Base-by-base conservation (phyloP, 176 grass and related monocot genomes). In the Cenchrus purpureus region DNA sequence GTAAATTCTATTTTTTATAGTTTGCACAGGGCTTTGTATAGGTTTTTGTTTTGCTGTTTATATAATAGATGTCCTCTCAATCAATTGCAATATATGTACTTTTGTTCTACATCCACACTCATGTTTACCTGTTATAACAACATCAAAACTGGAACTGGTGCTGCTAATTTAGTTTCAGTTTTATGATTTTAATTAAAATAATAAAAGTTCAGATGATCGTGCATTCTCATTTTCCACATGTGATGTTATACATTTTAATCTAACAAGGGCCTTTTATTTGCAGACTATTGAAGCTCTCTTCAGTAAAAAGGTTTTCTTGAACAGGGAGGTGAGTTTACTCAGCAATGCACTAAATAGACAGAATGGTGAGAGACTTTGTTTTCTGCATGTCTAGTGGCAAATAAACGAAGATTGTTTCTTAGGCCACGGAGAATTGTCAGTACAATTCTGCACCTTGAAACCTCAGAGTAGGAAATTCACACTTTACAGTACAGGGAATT, bases 271-370 rank as follows among this genome's bases (percentile, higher is more conserved):
- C 8, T 88, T 91, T 40, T 89, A 66, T 89, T 89, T 95, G 87
- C 93, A 98, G 97, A 95, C 97, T 90, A 91, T 98, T 82, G 97
- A 98, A 48, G 73, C 89, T 75, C 88, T 98, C 29, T 92, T 94
- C 74, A 98, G 93, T 89, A 98, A 89, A 84, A 91, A 88, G 58
- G 61, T 92, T 70, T 91, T 98, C 81, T 86, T 94, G 79, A 89
- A 88, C 73, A 91, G 86, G 81, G 89, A 98, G 93, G 97, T 95
- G 79, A 91, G 89, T 94, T 81, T 73, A 83, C 71, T 66, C 78
- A 43, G 49, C 65, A 64, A 56, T 68, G 67, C 25, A 44, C 37
- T 46, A 74, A 29, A 37, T 70, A 71, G 34, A 43, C 34, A 84
- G 19, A 22, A 48, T 72, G 78, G 44, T n/a, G 12, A 69, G 55